phyloP scores from a whole-genome alignment of 805 yeast genomes.

The Nakazawaea sp. region DNA sequence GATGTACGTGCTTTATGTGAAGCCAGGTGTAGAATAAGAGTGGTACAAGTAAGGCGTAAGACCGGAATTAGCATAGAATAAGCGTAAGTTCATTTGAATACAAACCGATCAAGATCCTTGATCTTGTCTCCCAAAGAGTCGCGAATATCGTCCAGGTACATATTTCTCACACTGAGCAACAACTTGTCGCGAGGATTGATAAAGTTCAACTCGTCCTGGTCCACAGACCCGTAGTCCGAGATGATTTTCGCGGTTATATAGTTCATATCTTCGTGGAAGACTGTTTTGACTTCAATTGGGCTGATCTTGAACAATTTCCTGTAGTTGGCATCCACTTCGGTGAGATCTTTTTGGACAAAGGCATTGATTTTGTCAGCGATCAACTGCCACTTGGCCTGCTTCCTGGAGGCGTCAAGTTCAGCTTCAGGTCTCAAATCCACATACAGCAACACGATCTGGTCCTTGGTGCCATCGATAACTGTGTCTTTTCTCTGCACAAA shows the following conservation, averaged over 20 bases:
- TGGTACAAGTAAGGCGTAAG: too few relatives aligned
- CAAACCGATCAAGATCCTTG: not conserved
- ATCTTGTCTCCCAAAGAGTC: slow-evolving; percentile 1
- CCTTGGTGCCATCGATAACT: not conserved
- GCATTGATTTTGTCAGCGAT: slow-evolving; percentile 2
- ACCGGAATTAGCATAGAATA: too few relatives aligned
- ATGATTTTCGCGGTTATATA: slow-evolving; percentile 3
- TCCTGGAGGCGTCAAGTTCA: not conserved
- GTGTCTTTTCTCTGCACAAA: slow-evolving; percentile 2
- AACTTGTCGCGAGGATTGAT: slow-evolving; percentile 7
- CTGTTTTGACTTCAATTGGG: not conserved
- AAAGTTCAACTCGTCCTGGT: slow-evolving; percentile 1
- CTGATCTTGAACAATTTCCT: not conserved
- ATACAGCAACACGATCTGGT: slow-evolving; percentile 2
- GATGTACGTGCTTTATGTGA: too few relatives aligned
- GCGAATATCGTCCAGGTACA: slow-evolving; percentile 7
- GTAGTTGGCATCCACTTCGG: not conserved
- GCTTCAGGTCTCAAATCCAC: slow-evolving; percentile 5
- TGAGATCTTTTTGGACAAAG: not conserved
- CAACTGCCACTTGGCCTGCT: slow-evolving; percentile 1
- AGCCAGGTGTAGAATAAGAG: too few relatives aligned
- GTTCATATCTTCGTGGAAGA: slow-evolving; percentile 1
- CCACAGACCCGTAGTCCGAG: slow-evolving; percentile 2
- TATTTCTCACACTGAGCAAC: slow-evolving; percentile 1
- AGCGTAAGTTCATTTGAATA: not conserved